Conservation (phyloP, 805 yeast species). For the Wickerhamiella bombiphila region DNA sequence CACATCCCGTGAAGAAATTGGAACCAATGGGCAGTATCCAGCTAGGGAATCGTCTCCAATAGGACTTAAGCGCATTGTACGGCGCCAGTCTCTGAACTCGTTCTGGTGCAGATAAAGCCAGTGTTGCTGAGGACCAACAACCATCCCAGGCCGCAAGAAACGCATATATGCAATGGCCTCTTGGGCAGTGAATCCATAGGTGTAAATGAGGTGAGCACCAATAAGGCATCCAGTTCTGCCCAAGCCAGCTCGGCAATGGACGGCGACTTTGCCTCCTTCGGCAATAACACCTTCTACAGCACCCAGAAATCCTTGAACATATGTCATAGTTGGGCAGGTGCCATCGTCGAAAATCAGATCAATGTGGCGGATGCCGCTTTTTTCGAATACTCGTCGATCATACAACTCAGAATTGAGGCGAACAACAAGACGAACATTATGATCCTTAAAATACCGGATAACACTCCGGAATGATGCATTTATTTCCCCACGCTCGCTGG, state of each 20-base stretch:
- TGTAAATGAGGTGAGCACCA: constrained; percentile 91
- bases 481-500: constrained; percentile 15
- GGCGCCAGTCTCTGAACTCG: constrained; percentile 92
- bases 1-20: constrained; percentile 11
- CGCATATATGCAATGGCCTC: constrained; percentile 96
- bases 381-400: constrained; percentile 70
- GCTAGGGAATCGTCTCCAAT: constrained; percentile 34
- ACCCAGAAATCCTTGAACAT: constrained; percentile 83
- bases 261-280: constrained; percentile 87
- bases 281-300: constrained; percentile 82
- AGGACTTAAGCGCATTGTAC: constrained; percentile 68
- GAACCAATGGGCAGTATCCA: constrained; percentile 25
- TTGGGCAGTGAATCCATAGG: constrained; percentile 92
- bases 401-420: constrained; percentile 85
- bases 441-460: constrained; percentile 53
- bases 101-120: constrained; percentile 94
- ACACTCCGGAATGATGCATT: constrained; percentile 36
- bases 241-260: constrained; percentile 97
- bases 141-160: constrained; percentile 97
- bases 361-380: constrained; percentile 70
- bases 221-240: constrained; percentile 97
- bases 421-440: constrained; percentile 76
- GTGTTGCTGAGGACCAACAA: constrained; percentile 99
- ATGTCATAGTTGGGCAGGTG: constrained; percentile 90
- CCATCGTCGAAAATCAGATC: constrained; percentile 98